These are phyloP conservation scores for Scytalidium lignicola DNA, from an alignment of 2,329 filamentous ascomycete genomes.

Conservation along the genomic window DNA sequence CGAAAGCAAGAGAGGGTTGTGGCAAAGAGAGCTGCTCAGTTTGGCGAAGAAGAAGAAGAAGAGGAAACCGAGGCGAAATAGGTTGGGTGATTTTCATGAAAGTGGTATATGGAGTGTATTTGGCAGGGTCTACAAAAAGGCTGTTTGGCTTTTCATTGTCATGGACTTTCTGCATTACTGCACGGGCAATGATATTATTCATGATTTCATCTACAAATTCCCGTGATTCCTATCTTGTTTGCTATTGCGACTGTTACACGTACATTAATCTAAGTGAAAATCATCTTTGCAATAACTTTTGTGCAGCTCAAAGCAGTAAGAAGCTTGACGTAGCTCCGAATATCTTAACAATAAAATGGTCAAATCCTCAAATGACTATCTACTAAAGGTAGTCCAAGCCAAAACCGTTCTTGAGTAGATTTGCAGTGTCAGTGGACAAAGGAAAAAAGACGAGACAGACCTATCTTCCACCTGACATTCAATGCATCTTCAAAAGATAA, in stretches of 20 bases:
- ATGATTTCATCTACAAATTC: neutral
- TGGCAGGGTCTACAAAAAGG: constrained; percentile 27
- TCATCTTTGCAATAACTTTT: neutral
- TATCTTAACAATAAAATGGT: no score
- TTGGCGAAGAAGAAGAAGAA: constrained; percentile 67
- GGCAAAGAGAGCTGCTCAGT: constrained; percentile 84
- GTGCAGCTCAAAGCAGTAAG: no score
- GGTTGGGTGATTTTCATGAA: constrained; percentile 22
- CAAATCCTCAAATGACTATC: no score
- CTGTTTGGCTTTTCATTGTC: constrained; percentile 27
- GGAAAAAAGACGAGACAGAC: no score
- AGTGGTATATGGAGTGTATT: constrained; percentile 28
- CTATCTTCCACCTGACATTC: no score
- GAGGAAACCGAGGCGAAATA: constrained; percentile 38
- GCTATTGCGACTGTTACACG: neutral
- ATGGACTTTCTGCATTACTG: constrained; percentile 29
- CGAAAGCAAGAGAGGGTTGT: constrained; percentile 88
- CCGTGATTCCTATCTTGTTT: neutral
- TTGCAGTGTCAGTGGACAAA: no score
- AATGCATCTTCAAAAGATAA: no score
- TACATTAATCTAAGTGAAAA: neutral
- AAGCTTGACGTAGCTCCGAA: no score
- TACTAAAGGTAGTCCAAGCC: no score
- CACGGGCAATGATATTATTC: constrained; percentile 30
- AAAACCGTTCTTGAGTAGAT: no score